Evolutionary conservation across 208 protist species (phyloP), one percentile per base, ranked within the genome.

Genomic region (Leishmania arabica): DNA sequence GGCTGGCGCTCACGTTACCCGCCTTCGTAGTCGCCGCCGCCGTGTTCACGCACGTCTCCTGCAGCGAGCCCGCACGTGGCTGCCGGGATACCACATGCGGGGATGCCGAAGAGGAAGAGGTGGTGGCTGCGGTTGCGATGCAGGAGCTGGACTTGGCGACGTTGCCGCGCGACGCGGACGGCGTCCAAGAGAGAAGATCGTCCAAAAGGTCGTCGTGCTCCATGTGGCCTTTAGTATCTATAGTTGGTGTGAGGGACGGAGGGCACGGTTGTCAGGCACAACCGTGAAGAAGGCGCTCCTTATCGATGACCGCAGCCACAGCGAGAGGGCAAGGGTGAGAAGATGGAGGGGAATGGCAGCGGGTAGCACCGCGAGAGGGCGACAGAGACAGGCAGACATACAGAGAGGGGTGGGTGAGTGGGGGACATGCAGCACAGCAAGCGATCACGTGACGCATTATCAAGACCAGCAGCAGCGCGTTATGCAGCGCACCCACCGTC

Each of bases 161-260:
- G 19, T 83, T 82, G 58, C 75, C 60, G 60, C 34, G 24, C 15
- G 58, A 21, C 47, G 60, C 21, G 31, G 62, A 13, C 60, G 76
- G 62, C 69, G 79, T 86, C 83, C 89, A 92, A 4, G 89, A 90
- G n/a, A 95, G 86, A n/a, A 95, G 83, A 53, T 95, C 92, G 8
- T 93, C 90, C 66, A 95, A 83, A 15, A 93, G 75, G 47, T 93
- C 92, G 75, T 93, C 87, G 73, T 90, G 66, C 47, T 81, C 76
- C 79, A 89, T 87, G 19, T 8, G 9, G 2, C 72, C 49, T 42
- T 42, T 76, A 15, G n/a, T 37, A 15, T 75, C 24, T 40, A 27
- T 58, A n/a, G 47, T 24, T 27, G 27, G 47, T 19, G 47, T 60
- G 47, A 5, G 11, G 13, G 31, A n/a, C 13, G 31, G 62, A 40